Evolutionary conservation across 148 eudicot species (phyloP).

Genomic region (Nepenthes mirabilis): DNA sequence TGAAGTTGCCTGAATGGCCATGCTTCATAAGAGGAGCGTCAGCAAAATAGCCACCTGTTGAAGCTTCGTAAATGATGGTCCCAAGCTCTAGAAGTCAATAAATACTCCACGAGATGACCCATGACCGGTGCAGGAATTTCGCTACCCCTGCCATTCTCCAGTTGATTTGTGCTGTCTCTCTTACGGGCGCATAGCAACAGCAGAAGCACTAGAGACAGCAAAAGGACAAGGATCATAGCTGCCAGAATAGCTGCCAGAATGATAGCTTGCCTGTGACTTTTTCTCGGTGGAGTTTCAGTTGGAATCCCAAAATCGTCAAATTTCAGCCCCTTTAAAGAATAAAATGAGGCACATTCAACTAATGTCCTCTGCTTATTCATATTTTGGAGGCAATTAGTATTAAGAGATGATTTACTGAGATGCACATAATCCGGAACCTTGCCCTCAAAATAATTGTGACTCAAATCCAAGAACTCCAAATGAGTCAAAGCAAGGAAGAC

Average conservation of each 20-base stretch:
- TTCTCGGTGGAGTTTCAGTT: constrained; percentile 1
- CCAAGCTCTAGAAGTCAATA: neutral
- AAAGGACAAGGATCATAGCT: neutral
- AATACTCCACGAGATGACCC: neutral
- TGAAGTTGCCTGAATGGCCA: neutral
- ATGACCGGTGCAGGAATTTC: neutral
- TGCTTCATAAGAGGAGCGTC: neutral
- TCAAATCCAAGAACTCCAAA: too few relatives aligned
- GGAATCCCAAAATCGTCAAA: neutral
- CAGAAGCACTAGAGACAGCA: neutral
- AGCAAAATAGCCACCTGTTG: neutral
- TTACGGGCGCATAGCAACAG: neutral
- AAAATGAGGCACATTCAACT: neutral
- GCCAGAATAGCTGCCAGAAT: neutral
- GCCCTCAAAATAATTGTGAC: neutral
- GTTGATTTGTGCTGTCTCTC: neutral
- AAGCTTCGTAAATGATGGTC: neutral
- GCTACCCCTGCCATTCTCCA: neutral
- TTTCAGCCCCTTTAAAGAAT: neutral
- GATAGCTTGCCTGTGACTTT: neutral
- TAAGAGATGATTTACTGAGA: neutral
- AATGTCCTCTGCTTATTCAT: neutral
- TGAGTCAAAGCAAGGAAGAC: too few relatives aligned
- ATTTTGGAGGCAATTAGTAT: neutral
- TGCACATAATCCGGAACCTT: neutral